These are phyloP conservation scores for Pseudozyma thailandica DNA, from an alignment of 1,284 basidiomycete species.

Conservation along the genomic window DNA sequence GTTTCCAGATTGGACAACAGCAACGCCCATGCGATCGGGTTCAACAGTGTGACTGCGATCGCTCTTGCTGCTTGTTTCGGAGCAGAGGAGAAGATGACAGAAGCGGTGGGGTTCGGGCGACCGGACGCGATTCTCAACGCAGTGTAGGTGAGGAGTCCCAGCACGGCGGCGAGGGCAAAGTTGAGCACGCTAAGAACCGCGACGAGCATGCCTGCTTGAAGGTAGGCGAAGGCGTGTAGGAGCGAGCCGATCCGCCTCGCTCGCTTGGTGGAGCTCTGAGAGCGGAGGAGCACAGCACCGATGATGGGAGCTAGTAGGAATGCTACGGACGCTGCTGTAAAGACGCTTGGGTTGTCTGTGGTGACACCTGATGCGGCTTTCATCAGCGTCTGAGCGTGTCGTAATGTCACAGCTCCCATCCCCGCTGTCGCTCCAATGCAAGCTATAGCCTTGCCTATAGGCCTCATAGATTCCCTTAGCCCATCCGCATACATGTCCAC, in stretches of 20 bases:
- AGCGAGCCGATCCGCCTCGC: constrained; percentile 33
- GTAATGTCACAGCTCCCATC: constrained; percentile 4
- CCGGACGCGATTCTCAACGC: constrained; percentile 15
- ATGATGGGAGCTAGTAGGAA: constrained; percentile 1
- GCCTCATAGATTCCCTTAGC: constrained; percentile 27
- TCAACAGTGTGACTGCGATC: constrained; percentile 7
- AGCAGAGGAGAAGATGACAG: background rate
- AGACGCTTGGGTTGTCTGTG: background rate
- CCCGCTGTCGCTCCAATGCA: constrained; percentile 14
- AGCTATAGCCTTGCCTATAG: constrained; percentile 11
- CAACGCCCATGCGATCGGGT: constrained; percentile 12
- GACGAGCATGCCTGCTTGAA: constrained; percentile 57
- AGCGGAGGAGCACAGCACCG: constrained; percentile 3
- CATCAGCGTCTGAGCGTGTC: constrained; percentile 1
- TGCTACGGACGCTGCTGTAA: background rate
- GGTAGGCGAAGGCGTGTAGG: constrained; percentile 54
- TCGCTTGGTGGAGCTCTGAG: constrained; percentile 3
- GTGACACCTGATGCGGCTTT: background rate
- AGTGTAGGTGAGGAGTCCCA: constrained; percentile 19
- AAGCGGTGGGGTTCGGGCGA: background rate
- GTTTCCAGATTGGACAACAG: background rate
- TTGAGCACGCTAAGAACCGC: constrained; percentile 59
- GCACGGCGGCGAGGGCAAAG: constrained; percentile 49
- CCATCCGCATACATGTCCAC: constrained; percentile 7
- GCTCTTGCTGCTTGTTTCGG: background rate